phyloP scores from a whole-genome alignment of 2,329 filamentous ascomycete genomes.

The Scopulariopsis brevicaulis region DNA sequence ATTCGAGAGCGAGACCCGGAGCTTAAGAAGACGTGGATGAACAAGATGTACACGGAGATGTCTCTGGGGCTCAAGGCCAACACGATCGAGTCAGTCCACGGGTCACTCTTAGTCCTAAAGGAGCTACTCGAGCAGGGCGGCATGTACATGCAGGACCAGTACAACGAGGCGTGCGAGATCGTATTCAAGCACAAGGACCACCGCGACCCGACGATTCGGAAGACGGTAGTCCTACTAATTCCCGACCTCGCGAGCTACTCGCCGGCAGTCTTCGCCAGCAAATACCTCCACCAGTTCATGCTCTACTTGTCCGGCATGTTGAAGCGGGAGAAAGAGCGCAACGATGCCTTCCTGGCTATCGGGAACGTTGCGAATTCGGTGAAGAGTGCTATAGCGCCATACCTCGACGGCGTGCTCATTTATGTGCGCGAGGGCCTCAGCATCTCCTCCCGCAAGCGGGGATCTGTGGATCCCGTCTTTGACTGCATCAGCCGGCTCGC shows the following conservation, averaged over 20 bases:
- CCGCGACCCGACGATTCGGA: constrained; percentile 74
- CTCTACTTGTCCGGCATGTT: constrained; percentile 86
- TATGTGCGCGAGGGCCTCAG: constrained; percentile 88
- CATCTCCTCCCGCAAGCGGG: constrained; percentile 58
- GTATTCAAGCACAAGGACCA: constrained; percentile 90
- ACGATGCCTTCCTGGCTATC: constrained; percentile 90
- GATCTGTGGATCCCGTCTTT: constrained; percentile 71
- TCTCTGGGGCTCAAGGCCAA: constrained; percentile 67
- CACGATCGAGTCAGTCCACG: constrained; percentile 82
- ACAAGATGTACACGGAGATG: constrained; percentile 80
- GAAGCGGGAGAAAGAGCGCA: constrained; percentile 88
- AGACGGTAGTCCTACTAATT: constrained; percentile 83
- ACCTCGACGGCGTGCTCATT: constrained; percentile 86
- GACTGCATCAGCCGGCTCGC: constrained; percentile 96
- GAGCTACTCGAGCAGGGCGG: constrained; percentile 89
- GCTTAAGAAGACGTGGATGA: constrained; percentile 80
- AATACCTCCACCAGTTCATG: constrained; percentile 94
- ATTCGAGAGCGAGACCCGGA: constrained; percentile 85
- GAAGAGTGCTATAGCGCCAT: constrained; percentile 87
- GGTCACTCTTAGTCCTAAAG: constrained; percentile 85
- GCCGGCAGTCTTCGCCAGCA: constrained; percentile 76
- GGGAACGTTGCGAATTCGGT: constrained; percentile 95
- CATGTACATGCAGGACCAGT: constrained; percentile 98
- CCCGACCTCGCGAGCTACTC: constrained; percentile 89
- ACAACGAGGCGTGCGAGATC: constrained; percentile 84